A percentile compares a stretch with the other conserved stretches of the same genome.
Evolutionary conservation across 192 early-diverging fungal species (phyloP).

Genomic region (Geranomyces michiganensis): DNA sequence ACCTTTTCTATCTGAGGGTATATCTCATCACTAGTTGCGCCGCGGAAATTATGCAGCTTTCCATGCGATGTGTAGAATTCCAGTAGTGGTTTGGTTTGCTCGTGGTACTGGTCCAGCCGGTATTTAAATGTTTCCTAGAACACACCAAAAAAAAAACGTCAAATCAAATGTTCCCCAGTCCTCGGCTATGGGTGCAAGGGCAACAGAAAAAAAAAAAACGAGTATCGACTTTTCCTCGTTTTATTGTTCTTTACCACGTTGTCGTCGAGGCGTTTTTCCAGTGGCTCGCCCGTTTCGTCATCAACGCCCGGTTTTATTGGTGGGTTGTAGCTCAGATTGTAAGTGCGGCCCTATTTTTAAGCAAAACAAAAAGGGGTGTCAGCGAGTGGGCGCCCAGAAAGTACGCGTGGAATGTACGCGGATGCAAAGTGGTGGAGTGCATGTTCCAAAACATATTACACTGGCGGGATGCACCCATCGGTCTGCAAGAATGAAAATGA

Average conservation of each 20-base stretch:
- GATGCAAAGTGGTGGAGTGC: too few species aligned
- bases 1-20: constrained; percentile 76
- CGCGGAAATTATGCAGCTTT: constrained; percentile 66
- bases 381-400: neutral
- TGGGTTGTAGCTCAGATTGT: constrained; percentile 93
- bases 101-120: constrained; percentile 77
- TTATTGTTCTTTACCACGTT: constrained; percentile 48
- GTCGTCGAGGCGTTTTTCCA: constrained; percentile 86
- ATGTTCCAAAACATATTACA: too few species aligned
- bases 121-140: constrained; percentile 76
- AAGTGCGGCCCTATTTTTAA: constrained; percentile 76
- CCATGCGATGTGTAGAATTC: constrained; percentile 75
- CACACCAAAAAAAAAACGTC: neutral
- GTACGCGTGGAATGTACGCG: too few species aligned
- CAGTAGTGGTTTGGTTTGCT: constrained; percentile 78
- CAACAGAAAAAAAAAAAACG: too few species aligned
- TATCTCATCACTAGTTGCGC: constrained; percentile 85
- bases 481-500: constrained; percentile 51
- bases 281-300: constrained; percentile 91
- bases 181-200: neutral
- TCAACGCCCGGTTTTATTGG: constrained; percentile 78
- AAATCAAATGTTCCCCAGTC: neutral
- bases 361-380: constrained; percentile 29
- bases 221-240: neutral
- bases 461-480: constrained; percentile 85